These are phyloP conservation scores for Tolypocladium nubicola DNA, from an alignment of 2,329 filamentous ascomycete species.

Conservation along the genomic window DNA sequence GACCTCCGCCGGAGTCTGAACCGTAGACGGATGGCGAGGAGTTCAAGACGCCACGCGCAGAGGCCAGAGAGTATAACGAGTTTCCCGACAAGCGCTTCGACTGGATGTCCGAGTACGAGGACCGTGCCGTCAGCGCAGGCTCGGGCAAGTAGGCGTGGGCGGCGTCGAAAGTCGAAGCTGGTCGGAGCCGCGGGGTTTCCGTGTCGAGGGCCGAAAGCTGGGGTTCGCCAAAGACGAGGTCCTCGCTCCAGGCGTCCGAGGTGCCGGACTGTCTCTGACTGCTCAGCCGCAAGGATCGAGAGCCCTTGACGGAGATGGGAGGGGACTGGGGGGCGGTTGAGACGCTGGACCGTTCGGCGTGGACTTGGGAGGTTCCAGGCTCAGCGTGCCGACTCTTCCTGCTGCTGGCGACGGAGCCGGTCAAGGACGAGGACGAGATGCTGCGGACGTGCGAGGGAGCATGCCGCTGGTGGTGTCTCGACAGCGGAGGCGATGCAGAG, in stretches of 20 bases:
- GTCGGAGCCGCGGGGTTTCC: conserved; percentile 34
- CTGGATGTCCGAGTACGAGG: conserved; percentile 40
- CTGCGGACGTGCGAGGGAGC: conserved; percentile 23
- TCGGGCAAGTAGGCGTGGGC: conserved; percentile 34
- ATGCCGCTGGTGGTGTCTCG: conserved; percentile 1
- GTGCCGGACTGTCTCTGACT: conserved; percentile 31
- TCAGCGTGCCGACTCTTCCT: conserved; percentile 51
- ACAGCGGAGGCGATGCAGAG: background rate
- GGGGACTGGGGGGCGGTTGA: conserved; percentile 49
- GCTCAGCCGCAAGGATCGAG: conserved; percentile 29
- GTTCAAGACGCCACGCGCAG: conserved; percentile 39
- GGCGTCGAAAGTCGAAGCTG: conserved; percentile 17
- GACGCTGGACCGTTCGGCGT: conserved; percentile 49
- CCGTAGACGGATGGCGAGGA: conserved; percentile 42
- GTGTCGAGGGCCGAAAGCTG: conserved; percentile 37
- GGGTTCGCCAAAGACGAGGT: conserved; percentile 21
- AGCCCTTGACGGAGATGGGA: conserved; percentile 28
- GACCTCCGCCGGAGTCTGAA: conserved; percentile 34
- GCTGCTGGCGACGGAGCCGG: conserved; percentile 25
- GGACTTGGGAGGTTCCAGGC: conserved; percentile 44
- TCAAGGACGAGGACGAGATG: conserved; percentile 33
- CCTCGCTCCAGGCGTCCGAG: conserved; percentile 30
- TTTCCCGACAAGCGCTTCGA: conserved; percentile 62
- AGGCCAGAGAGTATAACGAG: conserved; percentile 61
- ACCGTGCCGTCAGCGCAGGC: conserved; percentile 30